Percentiles rank a stretch among this genome's conserved stretches.
These are phyloP conservation scores for Leishmania tropica DNA, from an alignment of 208 protist genomes.

Conservation along the genomic window DNA sequence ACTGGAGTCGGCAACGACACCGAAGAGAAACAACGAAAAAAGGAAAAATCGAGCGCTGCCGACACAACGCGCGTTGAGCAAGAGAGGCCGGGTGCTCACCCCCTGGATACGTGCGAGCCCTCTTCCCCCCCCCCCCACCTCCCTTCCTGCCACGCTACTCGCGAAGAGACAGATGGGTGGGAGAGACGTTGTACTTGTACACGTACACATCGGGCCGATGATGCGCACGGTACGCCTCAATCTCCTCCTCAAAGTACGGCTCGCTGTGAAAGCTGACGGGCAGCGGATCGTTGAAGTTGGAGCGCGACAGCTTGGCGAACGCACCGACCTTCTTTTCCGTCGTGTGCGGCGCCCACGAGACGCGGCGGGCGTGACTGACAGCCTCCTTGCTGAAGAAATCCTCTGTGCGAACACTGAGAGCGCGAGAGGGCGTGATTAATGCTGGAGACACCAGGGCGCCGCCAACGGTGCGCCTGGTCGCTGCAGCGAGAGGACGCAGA, in stretches of 20 bases:
- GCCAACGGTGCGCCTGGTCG: too few species aligned
- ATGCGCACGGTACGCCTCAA: constrained; percentile 85
- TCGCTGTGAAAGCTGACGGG: constrained; percentile 69
- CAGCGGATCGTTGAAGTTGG: constrained; percentile 87
- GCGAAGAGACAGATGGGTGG: constrained; percentile 85
- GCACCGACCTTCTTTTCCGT: constrained; percentile 89
- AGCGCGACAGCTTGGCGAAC: constrained; percentile 88
- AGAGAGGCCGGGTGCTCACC: neutral
- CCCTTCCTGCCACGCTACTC: constrained; percentile 32
- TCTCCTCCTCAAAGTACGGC: constrained; percentile 88
- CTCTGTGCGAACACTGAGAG: constrained; percentile 81
- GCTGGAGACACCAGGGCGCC: neutral
- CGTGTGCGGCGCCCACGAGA: constrained; percentile 91
- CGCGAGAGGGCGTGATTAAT: constrained; percentile 14
- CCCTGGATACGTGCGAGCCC: neutral
- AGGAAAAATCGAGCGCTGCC: neutral
- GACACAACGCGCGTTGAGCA: neutral
- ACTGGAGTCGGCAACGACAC: neutral
- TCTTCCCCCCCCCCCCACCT: neutral
- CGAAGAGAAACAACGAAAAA: neutral
- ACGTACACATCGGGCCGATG: constrained; percentile 89
- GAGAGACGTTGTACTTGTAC: constrained; percentile 89
- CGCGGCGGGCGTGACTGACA: constrained; percentile 85
- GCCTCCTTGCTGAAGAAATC: constrained; percentile 92
- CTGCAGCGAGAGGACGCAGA: neutral